These are phyloP conservation scores for Boletales sp. DNA, from an alignment of 768 basidiomycete genomes.

Conservation along the genomic window DNA sequence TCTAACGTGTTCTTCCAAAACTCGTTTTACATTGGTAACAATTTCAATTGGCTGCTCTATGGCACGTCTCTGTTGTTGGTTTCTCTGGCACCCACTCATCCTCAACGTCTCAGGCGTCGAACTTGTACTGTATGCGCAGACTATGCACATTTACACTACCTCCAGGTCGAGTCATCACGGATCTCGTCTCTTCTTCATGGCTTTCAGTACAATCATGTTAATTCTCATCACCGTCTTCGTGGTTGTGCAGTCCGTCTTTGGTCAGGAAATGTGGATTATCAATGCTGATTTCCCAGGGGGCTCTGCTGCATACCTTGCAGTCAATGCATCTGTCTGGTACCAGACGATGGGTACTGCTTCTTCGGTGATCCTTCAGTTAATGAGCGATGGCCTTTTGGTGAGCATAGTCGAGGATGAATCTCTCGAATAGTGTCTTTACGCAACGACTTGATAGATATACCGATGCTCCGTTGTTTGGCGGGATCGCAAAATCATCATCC, in stretches of 20 bases:
- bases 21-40: constrained; percentile 14
- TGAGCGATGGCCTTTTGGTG: constrained; percentile 34
- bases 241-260: constrained; percentile 16
- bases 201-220: constrained; percentile 14
- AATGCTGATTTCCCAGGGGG: constrained; percentile 32
- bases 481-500: constrained; percentile 3
- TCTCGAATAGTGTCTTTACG: neutral
- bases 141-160: constrained; percentile 1
- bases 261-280: constrained; percentile 32
- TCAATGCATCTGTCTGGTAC: constrained; percentile 21
- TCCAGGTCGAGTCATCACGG: neutral
- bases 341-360: constrained; percentile 25
- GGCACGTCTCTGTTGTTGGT: neutral
- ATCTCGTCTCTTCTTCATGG: constrained; percentile 8
- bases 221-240: constrained; percentile 26
- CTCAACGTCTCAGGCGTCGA: constrained; percentile 6
- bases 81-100: too few relatives aligned
- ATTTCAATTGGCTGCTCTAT: constrained; percentile 14
- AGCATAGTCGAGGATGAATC: neutral
- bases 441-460: constrained; percentile 25
- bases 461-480: constrained; percentile 34
- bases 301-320: constrained; percentile 25
- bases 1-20: constrained; percentile 11
- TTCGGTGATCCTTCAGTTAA: constrained; percentile 25
- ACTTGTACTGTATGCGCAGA: constrained; percentile 11